phyloP scores from a whole-genome alignment of 2,329 filamentous ascomycete species.

The Fusarium camptoceras region DNA sequence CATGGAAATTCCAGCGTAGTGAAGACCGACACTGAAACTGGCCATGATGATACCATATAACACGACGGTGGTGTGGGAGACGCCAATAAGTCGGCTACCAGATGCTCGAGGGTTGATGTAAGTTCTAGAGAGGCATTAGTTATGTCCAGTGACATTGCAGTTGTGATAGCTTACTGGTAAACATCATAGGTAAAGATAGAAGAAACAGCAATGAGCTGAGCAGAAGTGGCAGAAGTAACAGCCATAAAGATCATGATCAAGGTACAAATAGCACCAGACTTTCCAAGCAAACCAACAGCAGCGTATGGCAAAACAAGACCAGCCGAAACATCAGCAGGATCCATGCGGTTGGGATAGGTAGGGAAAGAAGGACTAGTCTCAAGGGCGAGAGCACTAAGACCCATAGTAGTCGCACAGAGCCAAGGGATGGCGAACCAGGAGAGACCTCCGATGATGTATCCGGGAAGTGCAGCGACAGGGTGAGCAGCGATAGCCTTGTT shows the following conservation, averaged over 20 bases:
- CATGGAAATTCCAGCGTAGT: conserved; percentile 82
- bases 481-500: conserved; percentile 93
- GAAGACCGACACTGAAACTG: conserved; percentile 79
- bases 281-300: conserved; percentile 80
- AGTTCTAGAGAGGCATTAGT: conserved; percentile 6
- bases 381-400: conserved; percentile 81
- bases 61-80: conserved; percentile 79
- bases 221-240: conserved; percentile 84
- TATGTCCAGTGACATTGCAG: rapidly evolving
- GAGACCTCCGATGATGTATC: conserved; percentile 87
- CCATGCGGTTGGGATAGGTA: conserved; percentile 60
- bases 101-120: conserved; percentile 78
- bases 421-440: conserved; percentile 95
- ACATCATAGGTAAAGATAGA: conserved; percentile 70
- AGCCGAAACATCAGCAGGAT: conserved; percentile 74
- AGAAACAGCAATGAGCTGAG: conserved; percentile 87
- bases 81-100: conserved; percentile 81
- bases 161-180: conserved; percentile 14
- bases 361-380: conserved; percentile 62
- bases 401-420: conserved; percentile 90
- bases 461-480: conserved; percentile 86
- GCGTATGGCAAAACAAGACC: conserved; percentile 88
- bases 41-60: conserved; percentile 81
- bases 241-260: conserved; percentile 59
- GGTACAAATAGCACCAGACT: conserved; percentile 41